A percentile compares a stretch with the other conserved stretches of the same genome.
Conservation (phyloP, 116 monocot genomes). For the Iris pallida region DNA sequence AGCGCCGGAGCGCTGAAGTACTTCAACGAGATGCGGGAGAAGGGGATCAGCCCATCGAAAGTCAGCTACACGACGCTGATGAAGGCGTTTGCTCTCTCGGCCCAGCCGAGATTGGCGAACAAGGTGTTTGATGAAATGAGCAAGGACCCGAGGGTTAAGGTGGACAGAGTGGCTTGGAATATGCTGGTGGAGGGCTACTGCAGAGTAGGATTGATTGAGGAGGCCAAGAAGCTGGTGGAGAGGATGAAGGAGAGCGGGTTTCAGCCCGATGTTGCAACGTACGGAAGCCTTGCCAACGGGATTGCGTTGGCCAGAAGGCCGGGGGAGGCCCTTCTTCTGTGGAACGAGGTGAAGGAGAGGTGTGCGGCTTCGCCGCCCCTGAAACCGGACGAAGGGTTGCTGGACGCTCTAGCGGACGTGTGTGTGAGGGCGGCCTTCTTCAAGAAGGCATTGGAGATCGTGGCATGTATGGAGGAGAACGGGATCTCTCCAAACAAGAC, state of each 20-base stretch:
- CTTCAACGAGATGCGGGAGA: constrained; percentile 90
- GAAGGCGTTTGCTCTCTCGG: constrained; percentile 87
- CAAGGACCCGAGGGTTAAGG: constrained; percentile 64
- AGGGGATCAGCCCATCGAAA: constrained; percentile 70
- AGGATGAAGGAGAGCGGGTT: constrained; percentile 75
- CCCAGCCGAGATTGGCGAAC: constrained; percentile 73
- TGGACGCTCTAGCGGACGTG: constrained; percentile 75
- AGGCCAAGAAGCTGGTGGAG: constrained; percentile 62
- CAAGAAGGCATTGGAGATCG: constrained; percentile 92
- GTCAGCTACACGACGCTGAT: constrained; percentile 96
- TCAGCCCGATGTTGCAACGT: constrained; percentile 71
- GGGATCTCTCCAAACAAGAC: constrained; percentile 88
- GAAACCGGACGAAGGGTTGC: constrained; percentile 71
- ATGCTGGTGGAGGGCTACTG: constrained; percentile 90
- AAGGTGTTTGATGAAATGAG: constrained; percentile 94
- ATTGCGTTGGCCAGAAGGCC: constrained; percentile 74
- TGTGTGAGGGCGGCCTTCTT: constrained; percentile 91
- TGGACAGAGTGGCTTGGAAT: constrained; percentile 82
- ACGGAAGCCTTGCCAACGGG: constrained; percentile 91
- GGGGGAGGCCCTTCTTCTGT: constrained; percentile 81
- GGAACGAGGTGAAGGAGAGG: constrained; percentile 92
- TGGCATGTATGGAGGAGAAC: constrained; percentile 97
- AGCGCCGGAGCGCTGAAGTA: constrained; percentile 71
- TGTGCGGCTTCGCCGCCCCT: constrained; percentile 41
- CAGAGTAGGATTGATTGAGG: constrained; percentile 57